Evolutionary conservation across 345 rosid species (phyloP).

Genomic region (Eucalyptus decipiens): DNA sequence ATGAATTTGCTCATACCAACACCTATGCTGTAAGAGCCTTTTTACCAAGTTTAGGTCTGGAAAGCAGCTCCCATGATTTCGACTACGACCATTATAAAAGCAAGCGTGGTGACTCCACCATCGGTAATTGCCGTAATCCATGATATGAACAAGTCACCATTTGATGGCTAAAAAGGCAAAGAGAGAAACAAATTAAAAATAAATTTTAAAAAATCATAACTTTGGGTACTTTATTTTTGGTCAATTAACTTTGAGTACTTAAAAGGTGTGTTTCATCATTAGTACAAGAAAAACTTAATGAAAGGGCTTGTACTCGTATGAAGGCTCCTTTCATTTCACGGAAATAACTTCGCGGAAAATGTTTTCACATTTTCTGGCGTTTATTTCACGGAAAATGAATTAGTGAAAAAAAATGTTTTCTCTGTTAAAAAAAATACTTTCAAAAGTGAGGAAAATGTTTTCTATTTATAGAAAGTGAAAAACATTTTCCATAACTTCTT

Average conservation of each 20-base stretch:
- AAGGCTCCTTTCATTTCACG: no score
- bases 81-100: not conserved
- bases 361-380: rapidly evolving
- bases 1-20: not conserved
- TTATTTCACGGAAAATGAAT: rapidly evolving
- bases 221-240: not conserved
- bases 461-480: no score
- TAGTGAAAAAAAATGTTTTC: rapidly evolving
- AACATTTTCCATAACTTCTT: no score
- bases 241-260: not conserved
- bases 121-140: not conserved
- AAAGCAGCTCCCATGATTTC: not conserved
- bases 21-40: not conserved
- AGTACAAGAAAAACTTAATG: not conserved
- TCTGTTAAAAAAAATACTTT: no score
- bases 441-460: no score
- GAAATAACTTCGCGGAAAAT: rapidly evolving
- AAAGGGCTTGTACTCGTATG: no score
- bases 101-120: not conserved
- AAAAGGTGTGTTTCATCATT: not conserved
- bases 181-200: not conserved
- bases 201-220: not conserved
- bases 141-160: not conserved
- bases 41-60: not conserved
- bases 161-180: not conserved